Conservation (phyloP, 2,329 filamentous ascomycete species). For the Penicillium sp. region DNA sequence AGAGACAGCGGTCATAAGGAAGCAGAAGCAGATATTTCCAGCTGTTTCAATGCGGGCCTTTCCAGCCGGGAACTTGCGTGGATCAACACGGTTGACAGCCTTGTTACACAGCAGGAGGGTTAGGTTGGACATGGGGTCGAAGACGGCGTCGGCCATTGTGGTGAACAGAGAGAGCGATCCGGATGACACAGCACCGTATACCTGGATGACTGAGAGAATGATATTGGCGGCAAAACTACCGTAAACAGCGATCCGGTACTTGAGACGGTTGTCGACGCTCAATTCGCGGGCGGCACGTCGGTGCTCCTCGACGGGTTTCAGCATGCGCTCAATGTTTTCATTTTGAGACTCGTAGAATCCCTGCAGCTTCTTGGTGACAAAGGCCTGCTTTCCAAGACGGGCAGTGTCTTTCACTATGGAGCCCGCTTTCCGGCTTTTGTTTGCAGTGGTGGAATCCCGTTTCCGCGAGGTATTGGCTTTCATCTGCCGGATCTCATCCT, state of each 20-base stretch:
- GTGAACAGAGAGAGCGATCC: slow-evolving; percentile 95
- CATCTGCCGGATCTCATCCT: slow-evolving; percentile 73
- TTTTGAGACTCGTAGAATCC: slow-evolving; percentile 91
- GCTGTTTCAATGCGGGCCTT: slow-evolving; percentile 94
- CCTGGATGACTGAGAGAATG: slow-evolving; percentile 72
- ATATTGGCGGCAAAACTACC: slow-evolving; percentile 77
- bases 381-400: slow-evolving; percentile 44
- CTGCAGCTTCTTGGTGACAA: slow-evolving; percentile 53
- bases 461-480: slow-evolving; percentile 78
- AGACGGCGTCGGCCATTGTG: slow-evolving; percentile 93
- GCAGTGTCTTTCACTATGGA: slow-evolving; percentile 15
- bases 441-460: slow-evolving; percentile 43
- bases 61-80: slow-evolving; percentile 81
- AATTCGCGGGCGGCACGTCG: slow-evolving; percentile 76
- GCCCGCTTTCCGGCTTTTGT: slow-evolving; percentile 13
- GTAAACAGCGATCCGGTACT: slow-evolving; percentile 60
- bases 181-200: slow-evolving; percentile 84
- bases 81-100: slow-evolving; percentile 83
- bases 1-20: slow-evolving; percentile 90
- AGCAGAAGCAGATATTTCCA: slow-evolving; percentile 94
- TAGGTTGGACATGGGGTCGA: slow-evolving; percentile 87
- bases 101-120: slow-evolving; percentile 84
- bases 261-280: slow-evolving; percentile 74
- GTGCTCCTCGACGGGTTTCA: slow-evolving; percentile 93
- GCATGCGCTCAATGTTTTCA: slow-evolving; percentile 83